phyloP scores from a whole-genome alignment of 306 rosid species.

The Malus sieversii region DNA sequence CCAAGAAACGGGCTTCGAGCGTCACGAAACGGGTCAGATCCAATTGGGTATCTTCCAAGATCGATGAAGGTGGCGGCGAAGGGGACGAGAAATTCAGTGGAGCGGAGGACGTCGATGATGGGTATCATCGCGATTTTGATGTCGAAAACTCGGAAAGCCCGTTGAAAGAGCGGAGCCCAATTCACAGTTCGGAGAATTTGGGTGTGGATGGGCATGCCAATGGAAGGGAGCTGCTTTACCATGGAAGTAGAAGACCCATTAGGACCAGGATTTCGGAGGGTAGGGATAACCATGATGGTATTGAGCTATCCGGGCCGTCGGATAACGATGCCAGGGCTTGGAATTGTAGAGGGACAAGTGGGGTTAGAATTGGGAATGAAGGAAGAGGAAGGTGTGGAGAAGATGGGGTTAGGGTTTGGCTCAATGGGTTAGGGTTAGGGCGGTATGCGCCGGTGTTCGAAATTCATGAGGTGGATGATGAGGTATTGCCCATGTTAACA shows the following conservation, averaged over 20 bases:
- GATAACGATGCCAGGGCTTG: constrained; percentile 70
- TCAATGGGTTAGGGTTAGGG: constrained; percentile 76
- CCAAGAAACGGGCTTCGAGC: constrained; percentile 62
- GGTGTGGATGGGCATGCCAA: constrained; percentile 57
- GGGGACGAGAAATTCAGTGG: constrained; percentile 60
- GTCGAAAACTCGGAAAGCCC: constrained; percentile 74
- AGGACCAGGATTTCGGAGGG: constrained; percentile 62
- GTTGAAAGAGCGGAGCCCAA: constrained; percentile 62
- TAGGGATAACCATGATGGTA: constrained; percentile 55
- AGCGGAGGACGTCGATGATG: constrained; percentile 68
- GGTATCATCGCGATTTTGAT: constrained; percentile 59
- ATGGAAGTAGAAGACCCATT: constrained; percentile 45
- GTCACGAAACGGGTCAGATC: constrained; percentile 73
- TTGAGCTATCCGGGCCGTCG: constrained; percentile 76
- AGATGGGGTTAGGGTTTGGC: constrained; percentile 91
- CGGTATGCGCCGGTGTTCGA: constrained; percentile 90
- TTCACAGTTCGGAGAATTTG: constrained; percentile 66
- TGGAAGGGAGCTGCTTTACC: constrained; percentile 44
- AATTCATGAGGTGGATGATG: constrained; percentile 93
- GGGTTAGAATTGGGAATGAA: constrained; percentile 47
- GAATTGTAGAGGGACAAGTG: constrained; percentile 41
- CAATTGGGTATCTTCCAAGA: constrained; percentile 71
- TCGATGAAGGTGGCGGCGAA: constrained; percentile 51
- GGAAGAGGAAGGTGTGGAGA: constrained; percentile 55
- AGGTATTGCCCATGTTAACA: constrained; percentile 80